Evolutionary conservation across 2,329 filamentous ascomycete species (phyloP).

Genomic region (Botrytis byssoidea): DNA sequence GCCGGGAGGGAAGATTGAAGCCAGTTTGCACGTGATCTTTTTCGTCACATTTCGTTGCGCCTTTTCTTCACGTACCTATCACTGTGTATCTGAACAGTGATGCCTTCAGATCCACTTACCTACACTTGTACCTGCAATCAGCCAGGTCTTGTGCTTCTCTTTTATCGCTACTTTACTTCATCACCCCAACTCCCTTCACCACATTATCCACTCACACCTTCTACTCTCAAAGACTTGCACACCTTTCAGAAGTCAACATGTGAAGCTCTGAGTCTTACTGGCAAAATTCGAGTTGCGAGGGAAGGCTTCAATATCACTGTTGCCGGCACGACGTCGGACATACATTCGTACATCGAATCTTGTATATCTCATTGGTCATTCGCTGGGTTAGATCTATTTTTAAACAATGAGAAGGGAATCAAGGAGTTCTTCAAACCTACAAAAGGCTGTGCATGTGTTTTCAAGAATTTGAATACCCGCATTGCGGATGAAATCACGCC

Average conservation of each 20-base stretch:
- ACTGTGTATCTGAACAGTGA: neutral
- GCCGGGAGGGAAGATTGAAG: neutral
- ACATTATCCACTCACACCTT: conserved; percentile 15
- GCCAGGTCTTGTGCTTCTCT: conserved; percentile 36
- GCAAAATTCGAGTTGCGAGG: conserved; percentile 37
- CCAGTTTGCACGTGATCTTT: neutral
- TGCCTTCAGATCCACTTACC: conserved; percentile 36
- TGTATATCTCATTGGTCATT: conserved; percentile 38
- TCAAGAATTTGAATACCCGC: conserved; percentile 31
- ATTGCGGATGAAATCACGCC: conserved; percentile 38
- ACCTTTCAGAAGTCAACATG: conserved; percentile 32
- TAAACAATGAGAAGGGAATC: conserved; percentile 17
- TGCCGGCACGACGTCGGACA: conserved; percentile 30
- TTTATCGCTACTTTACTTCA: conserved; percentile 39
- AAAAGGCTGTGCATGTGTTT: conserved; percentile 36
- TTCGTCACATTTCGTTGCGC: neutral
- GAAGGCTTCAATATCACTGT: conserved; percentile 41
- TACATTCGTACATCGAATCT: conserved; percentile 33
- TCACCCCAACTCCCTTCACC: conserved; percentile 28
- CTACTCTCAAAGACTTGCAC: conserved; percentile 25
- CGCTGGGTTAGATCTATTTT: conserved; percentile 27
- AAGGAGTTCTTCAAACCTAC: conserved; percentile 37
- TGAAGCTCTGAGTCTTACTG: conserved; percentile 28
- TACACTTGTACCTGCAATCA: conserved; percentile 36
- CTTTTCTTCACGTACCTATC: neutral